phyloP scores from a whole-genome alignment of 1,139 yeast species.

The Yamadazyma dushanensis region DNA sequence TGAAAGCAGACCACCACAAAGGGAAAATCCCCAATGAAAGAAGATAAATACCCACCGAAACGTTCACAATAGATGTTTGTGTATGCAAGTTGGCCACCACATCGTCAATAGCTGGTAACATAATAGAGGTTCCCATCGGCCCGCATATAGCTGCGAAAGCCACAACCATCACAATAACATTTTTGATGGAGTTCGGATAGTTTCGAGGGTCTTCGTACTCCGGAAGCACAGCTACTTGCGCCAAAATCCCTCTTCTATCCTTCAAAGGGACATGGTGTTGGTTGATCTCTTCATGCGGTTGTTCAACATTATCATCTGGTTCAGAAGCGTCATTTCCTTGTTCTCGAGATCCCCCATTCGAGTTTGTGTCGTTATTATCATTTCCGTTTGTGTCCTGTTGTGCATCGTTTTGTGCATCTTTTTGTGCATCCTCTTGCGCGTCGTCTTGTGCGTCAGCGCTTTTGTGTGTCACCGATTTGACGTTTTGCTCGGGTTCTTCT shows the following conservation, averaged over 20 bases:
- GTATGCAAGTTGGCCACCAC: slow-evolving; percentile 58
- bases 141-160: slow-evolving; percentile 80
- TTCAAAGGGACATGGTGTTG: slow-evolving; percentile 36
- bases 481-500: no score
- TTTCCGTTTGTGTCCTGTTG: no score
- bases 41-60: slow-evolving; percentile 78
- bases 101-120: slow-evolving; percentile 74
- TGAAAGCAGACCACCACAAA: slow-evolving; percentile 84
- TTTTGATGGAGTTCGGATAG: slow-evolving; percentile 52
- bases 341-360: no score
- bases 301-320: no score
- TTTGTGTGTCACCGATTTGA: no score
- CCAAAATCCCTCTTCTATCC: slow-evolving; percentile 56
- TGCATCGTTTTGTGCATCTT: no score
- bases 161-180: slow-evolving; percentile 58
- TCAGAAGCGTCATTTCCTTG: no score
- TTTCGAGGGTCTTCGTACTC: slow-evolving; percentile 75
- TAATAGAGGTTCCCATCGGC: slow-evolving; percentile 89
- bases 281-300: no score
- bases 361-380: no score
- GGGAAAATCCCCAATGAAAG: slow-evolving; percentile 79
- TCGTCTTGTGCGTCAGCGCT: no score
- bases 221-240: slow-evolving; percentile 56
- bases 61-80: slow-evolving; percentile 59
- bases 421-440: no score